Base-by-base conservation (phyloP, 257 asterid species). In the Primulina tabacum region DNA sequence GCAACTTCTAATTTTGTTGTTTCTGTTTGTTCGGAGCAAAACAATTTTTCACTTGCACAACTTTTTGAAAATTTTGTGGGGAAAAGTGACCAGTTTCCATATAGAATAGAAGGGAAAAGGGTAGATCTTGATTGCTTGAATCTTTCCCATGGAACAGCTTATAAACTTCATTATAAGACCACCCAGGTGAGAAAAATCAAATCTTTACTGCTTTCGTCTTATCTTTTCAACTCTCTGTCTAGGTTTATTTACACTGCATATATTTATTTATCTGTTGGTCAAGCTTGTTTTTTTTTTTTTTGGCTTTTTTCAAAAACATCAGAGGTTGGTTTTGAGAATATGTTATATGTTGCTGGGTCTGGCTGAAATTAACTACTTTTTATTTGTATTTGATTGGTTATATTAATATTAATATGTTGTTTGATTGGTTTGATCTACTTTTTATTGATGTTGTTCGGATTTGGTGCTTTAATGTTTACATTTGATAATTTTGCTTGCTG, bases 121-220 rank as follows among this genome's bases (percentile, higher is more conserved):
- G 10, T 71, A 83, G 88, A 84, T 86, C 95, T 82, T 62, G 76
- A 30, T 82, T 72, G 73, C 60, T 74, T 74, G 71, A 85, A 78
- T 84, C 82, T 73, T 43, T 43, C 75, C 66, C 28, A 94, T 94
- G 99, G 99, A 94, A 77, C 99, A 87, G 90, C 93, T 94, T 65
- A 84, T 94, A 65, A 94, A 89, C 92, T 89, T 94, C 85, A 91
- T 94, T 69, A 91, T 94, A 80, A 79, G 97, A 59, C 99, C 99
- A 12, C 99, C 99, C 81, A 91, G 99, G 99, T 90, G 61, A 72
- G 56, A 61, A 74, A 70, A 66, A 76, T 47, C 59, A 30, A 65
- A 40, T 70, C 28, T 18, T 14, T 50, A 28, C 67, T 52, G 1
- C 24, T 35, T 21, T 59, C 67, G 30, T 60, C 34, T 62, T 7